Conservation (phyloP, 495 filamentous ascomycete genomes). For the Paragyromitra xinjiangensis region DNA sequence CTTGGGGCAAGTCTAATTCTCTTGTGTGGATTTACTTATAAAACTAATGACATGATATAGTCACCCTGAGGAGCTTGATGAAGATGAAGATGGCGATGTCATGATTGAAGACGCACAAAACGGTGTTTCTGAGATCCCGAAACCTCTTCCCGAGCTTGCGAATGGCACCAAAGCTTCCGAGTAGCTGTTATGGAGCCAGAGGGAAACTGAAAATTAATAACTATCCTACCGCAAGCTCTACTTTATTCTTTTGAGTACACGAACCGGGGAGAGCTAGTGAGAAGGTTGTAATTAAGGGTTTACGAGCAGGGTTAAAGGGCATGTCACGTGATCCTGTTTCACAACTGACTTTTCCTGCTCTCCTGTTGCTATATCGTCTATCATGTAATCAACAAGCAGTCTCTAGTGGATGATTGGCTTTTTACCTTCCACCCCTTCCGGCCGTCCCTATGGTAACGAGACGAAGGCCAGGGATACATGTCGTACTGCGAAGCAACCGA, state of each 20-base stretch:
- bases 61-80: conserved; percentile 67
- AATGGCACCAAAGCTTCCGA: conserved; percentile 38
- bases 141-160: conserved; percentile 18
- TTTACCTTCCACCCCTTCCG: not conserved
- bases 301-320: conserved; percentile 19
- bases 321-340: conserved; percentile 1
- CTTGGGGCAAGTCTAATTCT: conserved; percentile 70
- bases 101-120: conserved; percentile 58
- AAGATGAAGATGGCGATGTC: conserved; percentile 64
- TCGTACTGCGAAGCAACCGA: not conserved
- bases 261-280: not conserved
- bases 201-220: not conserved
- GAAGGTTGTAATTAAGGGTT: not conserved
- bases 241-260: not conserved
- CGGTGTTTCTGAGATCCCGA: conserved; percentile 32
- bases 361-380: conserved; percentile 10
- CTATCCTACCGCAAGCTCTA: not conserved
- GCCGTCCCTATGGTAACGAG: conserved; percentile 6
- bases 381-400: conserved; percentile 2
- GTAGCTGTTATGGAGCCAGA: not conserved
- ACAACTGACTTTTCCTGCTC: conserved; percentile 9
- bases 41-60: conserved; percentile 32
- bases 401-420: conserved; percentile 12
- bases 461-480: not conserved
- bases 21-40: not conserved